Percentiles rank a stretch among this genome's conserved stretches.
phyloP scores from a whole-genome alignment of 2,329 filamentous ascomycete species.

The Chrysoporthe austroafricana region DNA sequence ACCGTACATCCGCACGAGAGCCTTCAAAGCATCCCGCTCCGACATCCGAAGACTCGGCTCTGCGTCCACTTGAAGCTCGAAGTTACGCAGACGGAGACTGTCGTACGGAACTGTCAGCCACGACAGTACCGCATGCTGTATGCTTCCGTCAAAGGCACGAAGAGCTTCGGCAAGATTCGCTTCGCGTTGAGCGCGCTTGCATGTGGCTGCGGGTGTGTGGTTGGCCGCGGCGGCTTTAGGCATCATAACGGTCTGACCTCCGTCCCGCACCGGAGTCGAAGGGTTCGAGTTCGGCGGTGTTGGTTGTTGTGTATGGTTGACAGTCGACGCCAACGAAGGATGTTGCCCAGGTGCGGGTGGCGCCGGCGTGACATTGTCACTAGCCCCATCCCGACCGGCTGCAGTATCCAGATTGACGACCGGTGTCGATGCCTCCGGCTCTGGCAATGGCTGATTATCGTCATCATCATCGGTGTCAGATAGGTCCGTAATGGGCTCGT shows the following conservation, averaged over 20 bases:
- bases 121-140: conserved; percentile 49
- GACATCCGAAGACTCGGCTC: conserved; percentile 39
- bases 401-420: neutral
- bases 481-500: conserved; percentile 71
- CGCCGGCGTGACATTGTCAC: conserved; percentile 5
- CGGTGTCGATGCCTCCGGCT: neutral
- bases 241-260: conserved; percentile 15
- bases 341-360: conserved; percentile 3
- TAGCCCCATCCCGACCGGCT: conserved; percentile 16
- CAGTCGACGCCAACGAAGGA: conserved; percentile 14
- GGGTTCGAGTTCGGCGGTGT: neutral
- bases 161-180: conserved; percentile 41
- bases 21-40: conserved; percentile 50
- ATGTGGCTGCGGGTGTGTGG: neutral
- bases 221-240: neutral
- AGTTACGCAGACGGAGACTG: conserved; percentile 49
- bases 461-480: conserved; percentile 49
- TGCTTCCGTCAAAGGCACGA: conserved; percentile 42
- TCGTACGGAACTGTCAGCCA: conserved; percentile 55
- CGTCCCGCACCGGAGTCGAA: neutral
- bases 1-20: conserved; percentile 56
- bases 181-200: conserved; percentile 25
- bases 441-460: conserved; percentile 8
- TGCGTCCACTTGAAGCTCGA: conserved; percentile 53
- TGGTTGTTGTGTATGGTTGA: conserved; percentile 3